Evolutionary conservation across 1,284 basidiomycete genomes (phyloP), one percentile per base, ranked within the genome.

Genomic region (Stygiomarasmius scandens): DNA sequence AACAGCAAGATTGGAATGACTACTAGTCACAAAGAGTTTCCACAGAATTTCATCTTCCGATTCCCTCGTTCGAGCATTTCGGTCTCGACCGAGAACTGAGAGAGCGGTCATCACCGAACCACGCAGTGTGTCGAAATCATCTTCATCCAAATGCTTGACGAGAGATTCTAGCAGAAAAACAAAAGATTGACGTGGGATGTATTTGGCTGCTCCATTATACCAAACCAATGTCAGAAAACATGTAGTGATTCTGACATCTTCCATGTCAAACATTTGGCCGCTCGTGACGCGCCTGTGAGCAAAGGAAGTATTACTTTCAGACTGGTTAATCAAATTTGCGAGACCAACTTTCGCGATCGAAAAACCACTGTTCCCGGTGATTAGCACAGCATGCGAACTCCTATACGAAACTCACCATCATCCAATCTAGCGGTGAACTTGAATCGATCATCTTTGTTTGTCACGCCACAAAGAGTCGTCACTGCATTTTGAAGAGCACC

Each of bases 1-100:
- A 16, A 73, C 62, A 14, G 65, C 46, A 20, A 81, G 65, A 52
- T 77, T 66, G n/a, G 64, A 63, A 19, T 64, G 53, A 14, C 63
- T 59, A 0, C 62, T 60, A 10, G 61, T 58, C 16, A 74, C 46
- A 23, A 66, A 66, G 14, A 77, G 50, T 29, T 62, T 55, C 73
- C 74, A 78, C 32, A 64, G 29, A 34, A 27, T 61, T 19, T 67
- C 66, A 41, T 64, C 57, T 52, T 63, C 64, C 48, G 36, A 27
- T 27, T 54, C 58, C 55, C 54, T 59, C 34, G 50, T 59, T 22
- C 51, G 45, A 36, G 59, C 45, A 16, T 55, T 45, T 4, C 45
- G 48, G 47, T 65, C 55, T 16, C 22, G 56, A 52, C 65, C 64
- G 20, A 69, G 55, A 11, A 68, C 57, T 5, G 73, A 67, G 27